Evolutionary conservation across 805 yeast species (phyloP), one percentile per base, ranked within the genome.

Genomic region (Wickerhamomyces bisporus): DNA sequence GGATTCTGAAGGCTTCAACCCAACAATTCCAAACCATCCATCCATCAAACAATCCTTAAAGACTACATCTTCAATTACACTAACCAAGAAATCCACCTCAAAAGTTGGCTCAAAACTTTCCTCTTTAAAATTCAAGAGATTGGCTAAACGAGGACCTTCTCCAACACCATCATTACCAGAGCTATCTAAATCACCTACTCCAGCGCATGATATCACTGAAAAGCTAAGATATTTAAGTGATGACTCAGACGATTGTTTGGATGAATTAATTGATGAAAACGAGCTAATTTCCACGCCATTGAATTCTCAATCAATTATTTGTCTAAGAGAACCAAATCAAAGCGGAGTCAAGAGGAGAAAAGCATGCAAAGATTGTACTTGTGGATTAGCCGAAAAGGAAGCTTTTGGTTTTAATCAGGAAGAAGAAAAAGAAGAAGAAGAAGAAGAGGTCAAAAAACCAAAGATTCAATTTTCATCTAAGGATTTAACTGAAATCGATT

Each of bases 341-440:
- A 62, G 59, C 4, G 62, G 64, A 1, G 68, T 68, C 17, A 64
- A 66, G 63, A 74, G 95, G 58, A 78, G 91, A 67, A 86, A 81
- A 64, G 98, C 99, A 0, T 93, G 99, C 68, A 93, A 89, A 64
- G 96, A 93, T 63, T 93, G 99, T 63, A 83, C 97, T 0, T 93
- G 99, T 68, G 99, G 99, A 6, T 71, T 93, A 47, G 88, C 84
- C 50, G 99, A 93, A 60, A 62, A 73, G 37, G 96, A 93, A 64
- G 89, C 82, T 43, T 66, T 63, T 36, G 86, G 77, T 29, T 48
- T 66, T 26, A 61, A 56, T 17, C 50, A 52, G 4, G 68, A 66
- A 21, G 58, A 62, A 38, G 71, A 77, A 53, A 41, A 57, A 41
- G 47, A 55, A 16, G 17, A 29, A n/a, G 16, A 12, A n/a, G 17